Evolutionary conservation across 495 filamentous ascomycete species (phyloP).

Genomic region (Neurospora hispaniola): DNA sequence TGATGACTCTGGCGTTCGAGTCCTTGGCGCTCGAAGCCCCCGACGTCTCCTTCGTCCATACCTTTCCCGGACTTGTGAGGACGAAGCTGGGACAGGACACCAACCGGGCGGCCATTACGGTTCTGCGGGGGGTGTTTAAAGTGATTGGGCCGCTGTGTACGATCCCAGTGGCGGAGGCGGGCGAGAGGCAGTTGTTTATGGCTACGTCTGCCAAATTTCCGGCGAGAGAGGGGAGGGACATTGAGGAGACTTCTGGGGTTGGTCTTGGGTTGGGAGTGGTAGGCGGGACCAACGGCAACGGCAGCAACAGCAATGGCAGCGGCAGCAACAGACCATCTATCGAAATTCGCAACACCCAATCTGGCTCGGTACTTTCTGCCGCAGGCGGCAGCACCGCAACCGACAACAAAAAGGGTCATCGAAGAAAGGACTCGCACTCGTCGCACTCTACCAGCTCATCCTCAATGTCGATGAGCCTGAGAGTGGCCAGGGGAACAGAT

Average conservation of each 20-base stretch:
- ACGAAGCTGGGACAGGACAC: conserved; percentile 17
- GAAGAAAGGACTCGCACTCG: not conserved
- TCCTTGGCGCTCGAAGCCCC: conserved; percentile 35
- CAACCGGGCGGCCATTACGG: not conserved
- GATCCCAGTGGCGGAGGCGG: conserved; percentile 31
- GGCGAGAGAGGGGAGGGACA: conserved; percentile 8
- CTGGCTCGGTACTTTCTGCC: not conserved
- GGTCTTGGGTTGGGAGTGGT: conserved; percentile 11
- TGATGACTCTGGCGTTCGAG: conserved; percentile 44
- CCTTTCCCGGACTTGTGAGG: conserved; percentile 44
- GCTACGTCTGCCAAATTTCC: conserved; percentile 43
- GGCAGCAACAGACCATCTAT: not conserved
- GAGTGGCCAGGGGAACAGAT: conserved; percentile 29
- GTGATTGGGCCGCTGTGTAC: conserved; percentile 8
- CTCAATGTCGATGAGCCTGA: not conserved
- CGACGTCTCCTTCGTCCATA: conserved; percentile 47
- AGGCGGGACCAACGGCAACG: not conserved
- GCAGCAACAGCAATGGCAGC: not conserved
- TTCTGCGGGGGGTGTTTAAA: not conserved
- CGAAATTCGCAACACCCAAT: not conserved
- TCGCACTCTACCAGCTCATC: not conserved
- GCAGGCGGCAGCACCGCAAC: not conserved
- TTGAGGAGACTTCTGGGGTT: conserved; percentile 15
- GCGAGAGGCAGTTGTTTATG: conserved; percentile 44
- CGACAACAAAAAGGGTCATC: not conserved